phyloP scores from a whole-genome alignment of 306 rosid genomes.

The Luffa acutangula region DNA sequence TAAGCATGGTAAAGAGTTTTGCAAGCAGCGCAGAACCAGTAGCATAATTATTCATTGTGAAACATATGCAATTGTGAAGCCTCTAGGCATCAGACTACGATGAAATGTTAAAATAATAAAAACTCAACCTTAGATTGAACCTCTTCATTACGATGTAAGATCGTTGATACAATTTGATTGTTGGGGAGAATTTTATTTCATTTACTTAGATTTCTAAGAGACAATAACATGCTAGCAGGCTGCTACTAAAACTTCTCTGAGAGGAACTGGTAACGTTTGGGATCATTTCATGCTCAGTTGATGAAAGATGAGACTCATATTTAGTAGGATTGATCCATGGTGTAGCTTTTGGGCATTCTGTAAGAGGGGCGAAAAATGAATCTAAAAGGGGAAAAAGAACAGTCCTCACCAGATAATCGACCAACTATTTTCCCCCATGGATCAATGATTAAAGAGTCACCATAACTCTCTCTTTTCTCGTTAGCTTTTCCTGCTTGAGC shows the following conservation, averaged over 20 bases:
- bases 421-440: conserved; percentile 91
- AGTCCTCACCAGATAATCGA: conserved; percentile 61
- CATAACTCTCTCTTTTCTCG: conserved; percentile 80
- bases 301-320: neutral
- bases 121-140: neutral
- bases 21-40: neutral
- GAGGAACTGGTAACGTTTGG: neutral
- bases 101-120: neutral
- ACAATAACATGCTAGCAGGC: neutral
- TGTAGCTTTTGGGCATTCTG: neutral
- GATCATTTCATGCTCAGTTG: neutral
- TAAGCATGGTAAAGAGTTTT: neutral
- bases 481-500: conserved; percentile 81
- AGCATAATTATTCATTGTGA: neutral
- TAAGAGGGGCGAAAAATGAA: neutral
- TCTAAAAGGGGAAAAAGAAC: neutral
- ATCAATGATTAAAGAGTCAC: conserved; percentile 77
- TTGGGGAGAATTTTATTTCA: neutral
- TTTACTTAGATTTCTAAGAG: neutral
- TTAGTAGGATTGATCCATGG: neutral
- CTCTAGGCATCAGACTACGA: neutral
- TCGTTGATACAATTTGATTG: neutral
- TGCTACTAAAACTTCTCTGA: neutral
- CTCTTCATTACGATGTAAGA: neutral
- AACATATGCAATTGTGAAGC: neutral